Conservation (phyloP, 129 eudicot genomes). For the Sambucus nigra region DNA sequence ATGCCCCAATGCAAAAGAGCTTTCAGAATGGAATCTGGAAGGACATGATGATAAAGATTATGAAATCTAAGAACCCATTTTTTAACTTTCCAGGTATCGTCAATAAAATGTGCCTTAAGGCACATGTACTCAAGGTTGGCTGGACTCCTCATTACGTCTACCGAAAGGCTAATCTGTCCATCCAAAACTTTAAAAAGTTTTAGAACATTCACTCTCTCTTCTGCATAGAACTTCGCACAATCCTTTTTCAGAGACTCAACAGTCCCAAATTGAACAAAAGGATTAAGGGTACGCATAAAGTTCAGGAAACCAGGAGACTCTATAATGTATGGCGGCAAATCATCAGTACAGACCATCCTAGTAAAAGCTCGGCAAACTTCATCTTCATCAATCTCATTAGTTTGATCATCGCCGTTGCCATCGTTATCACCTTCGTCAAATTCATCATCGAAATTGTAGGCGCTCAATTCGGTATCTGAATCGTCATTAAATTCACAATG, state of each 20-base stretch:
- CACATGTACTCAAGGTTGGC: slow-evolving; percentile 12
- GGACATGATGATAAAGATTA: background rate
- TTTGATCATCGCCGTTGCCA: background rate
- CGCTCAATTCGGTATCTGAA: too few species aligned
- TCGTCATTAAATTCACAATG: too few species aligned
- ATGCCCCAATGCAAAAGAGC: slow-evolving; percentile 14
- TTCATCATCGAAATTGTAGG: too few species aligned
- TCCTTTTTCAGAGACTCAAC: background rate
- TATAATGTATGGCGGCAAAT: too few species aligned
- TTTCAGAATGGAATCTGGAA: background rate
- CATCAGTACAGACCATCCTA: background rate
- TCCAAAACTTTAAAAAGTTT: slow-evolving; percentile 7
- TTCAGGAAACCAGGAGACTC: too few species aligned
- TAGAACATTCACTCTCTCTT: slow-evolving; percentile 14
- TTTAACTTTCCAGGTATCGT: slow-evolving; percentile 16
- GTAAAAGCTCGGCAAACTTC: background rate
- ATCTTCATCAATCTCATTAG: background rate
- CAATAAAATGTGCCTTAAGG: slow-evolving; percentile 23
- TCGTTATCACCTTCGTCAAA: too few species aligned
- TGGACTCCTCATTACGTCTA: slow-evolving; percentile 1
- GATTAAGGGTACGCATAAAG: background rate
- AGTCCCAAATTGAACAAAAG: background rate
- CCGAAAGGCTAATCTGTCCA: slow-evolving; percentile 24
- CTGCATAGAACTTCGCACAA: slow-evolving; percentile 18
- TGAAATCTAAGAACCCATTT: slow-evolving; percentile 16